Percentiles rank a stretch among this genome's conserved stretches.
These are phyloP conservation scores for Leccinum obscurum DNA, from an alignment of 768 basidiomycete species.

Conservation along the genomic window DNA sequence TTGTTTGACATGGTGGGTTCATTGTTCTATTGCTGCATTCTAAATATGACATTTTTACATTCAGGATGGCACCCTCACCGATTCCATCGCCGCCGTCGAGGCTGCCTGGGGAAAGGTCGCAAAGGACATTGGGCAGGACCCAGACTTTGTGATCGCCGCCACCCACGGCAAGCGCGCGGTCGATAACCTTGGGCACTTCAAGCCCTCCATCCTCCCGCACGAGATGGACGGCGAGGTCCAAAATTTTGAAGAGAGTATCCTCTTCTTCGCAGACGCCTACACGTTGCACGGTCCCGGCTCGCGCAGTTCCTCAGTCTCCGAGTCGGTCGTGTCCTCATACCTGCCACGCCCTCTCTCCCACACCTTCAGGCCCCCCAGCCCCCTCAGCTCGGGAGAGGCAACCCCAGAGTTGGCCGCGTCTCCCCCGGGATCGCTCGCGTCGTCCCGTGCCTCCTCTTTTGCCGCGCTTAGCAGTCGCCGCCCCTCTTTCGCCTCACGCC, in stretches of 20 bases:
- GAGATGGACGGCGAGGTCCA: constrained; percentile 60
- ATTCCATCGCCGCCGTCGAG: constrained; percentile 72
- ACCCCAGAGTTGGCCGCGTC: constrained; percentile 44
- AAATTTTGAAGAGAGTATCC: constrained; percentile 64
- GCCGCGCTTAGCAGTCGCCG: constrained; percentile 37
- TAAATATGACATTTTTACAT: constrained; percentile 26
- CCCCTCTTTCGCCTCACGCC: constrained; percentile 46
- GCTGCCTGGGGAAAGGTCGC: constrained; percentile 77
- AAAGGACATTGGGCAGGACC: constrained; percentile 65
- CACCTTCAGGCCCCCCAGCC: constrained; percentile 1
- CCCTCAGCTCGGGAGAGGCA: constrained; percentile 34
- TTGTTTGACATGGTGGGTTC: constrained; percentile 65
- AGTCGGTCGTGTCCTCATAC: neutral
- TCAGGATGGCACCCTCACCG: constrained; percentile 71
- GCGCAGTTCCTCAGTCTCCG: constrained; percentile 16
- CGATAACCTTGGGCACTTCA: constrained; percentile 68
- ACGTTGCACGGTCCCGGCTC: constrained; percentile 43
- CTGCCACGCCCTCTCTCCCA: neutral
- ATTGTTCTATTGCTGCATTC: neutral
- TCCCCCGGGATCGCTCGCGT: constrained; percentile 39
- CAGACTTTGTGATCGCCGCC: constrained; percentile 64
- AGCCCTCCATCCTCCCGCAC: constrained; percentile 52
- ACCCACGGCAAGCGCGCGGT: constrained; percentile 80
- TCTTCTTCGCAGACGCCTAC: constrained; percentile 66
- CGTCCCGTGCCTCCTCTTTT: constrained; percentile 46